Conservation (phyloP, 352 stramenopile genomes). For the Phytophthora agathidicida region DNA sequence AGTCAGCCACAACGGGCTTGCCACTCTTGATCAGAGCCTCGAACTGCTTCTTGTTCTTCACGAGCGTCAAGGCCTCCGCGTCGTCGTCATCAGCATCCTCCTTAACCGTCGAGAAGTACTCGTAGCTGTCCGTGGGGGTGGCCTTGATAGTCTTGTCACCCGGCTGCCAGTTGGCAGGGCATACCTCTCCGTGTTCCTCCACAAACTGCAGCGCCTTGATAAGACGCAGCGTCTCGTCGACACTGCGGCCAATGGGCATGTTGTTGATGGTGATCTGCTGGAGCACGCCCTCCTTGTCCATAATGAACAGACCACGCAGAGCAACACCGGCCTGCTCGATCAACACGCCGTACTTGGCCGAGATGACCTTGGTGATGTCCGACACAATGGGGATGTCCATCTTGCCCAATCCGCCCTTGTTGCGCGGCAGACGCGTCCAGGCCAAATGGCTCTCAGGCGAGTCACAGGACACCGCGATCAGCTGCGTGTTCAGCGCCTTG, state of each 20-base stretch:
- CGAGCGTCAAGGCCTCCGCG: slow-evolving; percentile 44
- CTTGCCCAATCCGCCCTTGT: slow-evolving; percentile 91
- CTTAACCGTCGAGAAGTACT: slow-evolving; percentile 86
- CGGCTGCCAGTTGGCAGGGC: slow-evolving; percentile 93
- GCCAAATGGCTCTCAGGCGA: slow-evolving; percentile 91
- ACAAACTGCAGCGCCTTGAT: slow-evolving; percentile 94
- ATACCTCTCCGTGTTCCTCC: slow-evolving; percentile 93
- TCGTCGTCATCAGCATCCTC: slow-evolving; percentile 53
- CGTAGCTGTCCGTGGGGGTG: slow-evolving; percentile 80
- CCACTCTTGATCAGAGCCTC: slow-evolving; percentile 65
- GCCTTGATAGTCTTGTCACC: slow-evolving; percentile 91
- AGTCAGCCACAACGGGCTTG: slow-evolving; percentile 80
- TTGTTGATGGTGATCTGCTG: slow-evolving; percentile 94
- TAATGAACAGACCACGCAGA: slow-evolving; percentile 93
- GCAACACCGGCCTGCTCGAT: slow-evolving; percentile 86
- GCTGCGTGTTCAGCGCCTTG: slow-evolving; percentile 85
- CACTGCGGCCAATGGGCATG: slow-evolving; percentile 90
- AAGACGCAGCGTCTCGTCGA: slow-evolving; percentile 93
- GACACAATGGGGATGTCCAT: slow-evolving; percentile 95
- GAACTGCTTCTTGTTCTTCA: slow-evolving; percentile 73
- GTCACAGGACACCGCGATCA: slow-evolving; percentile 91
- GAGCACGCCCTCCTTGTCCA: slow-evolving; percentile 88
- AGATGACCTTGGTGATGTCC: slow-evolving; percentile 93
- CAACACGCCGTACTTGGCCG: slow-evolving; percentile 91
- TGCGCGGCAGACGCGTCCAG: slow-evolving; percentile 88